Conservation (phyloP, 192 early-diverging fungal genomes). For the Dissophora ornata region DNA sequence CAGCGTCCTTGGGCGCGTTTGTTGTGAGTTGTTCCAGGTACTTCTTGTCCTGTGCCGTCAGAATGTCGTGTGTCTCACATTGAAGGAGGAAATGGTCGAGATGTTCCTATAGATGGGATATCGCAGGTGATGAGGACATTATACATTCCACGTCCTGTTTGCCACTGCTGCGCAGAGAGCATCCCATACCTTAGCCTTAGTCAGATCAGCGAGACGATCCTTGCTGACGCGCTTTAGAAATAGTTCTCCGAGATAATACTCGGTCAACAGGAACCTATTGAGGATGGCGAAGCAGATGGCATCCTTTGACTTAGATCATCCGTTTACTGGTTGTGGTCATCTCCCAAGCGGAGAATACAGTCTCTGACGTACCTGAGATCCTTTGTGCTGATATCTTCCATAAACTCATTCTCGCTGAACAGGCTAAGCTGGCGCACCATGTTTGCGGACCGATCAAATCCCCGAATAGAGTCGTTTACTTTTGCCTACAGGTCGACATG, state of each 20-base stretch:
- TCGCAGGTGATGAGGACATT: too few relatives aligned
- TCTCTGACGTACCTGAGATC: conserved; percentile 76
- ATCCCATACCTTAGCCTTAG: conserved; percentile 60
- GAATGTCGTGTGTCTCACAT: conserved; percentile 39
- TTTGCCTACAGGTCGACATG: conserved; percentile 47
- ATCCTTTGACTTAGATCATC: too few relatives aligned
- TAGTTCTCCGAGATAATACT: conserved; percentile 69
- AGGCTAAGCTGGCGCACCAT: conserved; percentile 72
- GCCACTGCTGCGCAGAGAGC: too few relatives aligned
- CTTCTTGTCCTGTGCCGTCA: conserved; percentile 54
- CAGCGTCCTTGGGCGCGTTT: conserved; percentile 58
- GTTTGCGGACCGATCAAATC: conserved; percentile 56
- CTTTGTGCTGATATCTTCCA: conserved; percentile 87
- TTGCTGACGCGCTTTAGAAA: conserved; percentile 55
- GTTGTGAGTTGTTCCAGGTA: conserved; percentile 54
- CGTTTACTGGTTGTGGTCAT: too few relatives aligned
- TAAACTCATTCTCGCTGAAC: conserved; percentile 88
- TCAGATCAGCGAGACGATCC: conserved; percentile 59
- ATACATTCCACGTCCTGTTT: too few relatives aligned
- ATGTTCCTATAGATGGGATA: conserved; percentile 45
- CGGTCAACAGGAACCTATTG: conserved; percentile 65
- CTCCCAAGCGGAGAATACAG: too few relatives aligned
- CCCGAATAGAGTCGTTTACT: conserved; percentile 60
- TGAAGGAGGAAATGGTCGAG: conserved; percentile 42
- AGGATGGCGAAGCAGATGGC: not conserved